Percentiles rank a stretch among this genome's conserved stretches.
Conservation (phyloP, 805 yeast species). For the Candida boleticola region DNA sequence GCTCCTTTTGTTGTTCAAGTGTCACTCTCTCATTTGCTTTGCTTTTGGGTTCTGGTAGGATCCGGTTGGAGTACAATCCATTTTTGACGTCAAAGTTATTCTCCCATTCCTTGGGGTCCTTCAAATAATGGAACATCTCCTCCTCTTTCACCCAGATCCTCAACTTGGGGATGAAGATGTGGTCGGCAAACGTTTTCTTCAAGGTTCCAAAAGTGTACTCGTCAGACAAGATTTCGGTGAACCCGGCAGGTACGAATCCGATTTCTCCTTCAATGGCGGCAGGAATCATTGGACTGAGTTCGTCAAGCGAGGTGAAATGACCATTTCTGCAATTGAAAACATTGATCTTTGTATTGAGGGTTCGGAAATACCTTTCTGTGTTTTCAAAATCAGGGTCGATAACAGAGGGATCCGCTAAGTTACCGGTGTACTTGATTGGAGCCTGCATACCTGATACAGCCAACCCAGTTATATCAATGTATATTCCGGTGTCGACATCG, state of each 20-base stretch:
- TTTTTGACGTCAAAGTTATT: background rate
- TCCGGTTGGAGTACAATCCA: background rate
- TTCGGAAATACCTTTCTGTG: constrained; percentile 17
- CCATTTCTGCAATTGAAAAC: constrained; percentile 40
- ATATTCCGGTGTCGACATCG: constrained; percentile 65
- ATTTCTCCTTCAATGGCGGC: constrained; percentile 50
- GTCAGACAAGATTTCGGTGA: constrained; percentile 36
- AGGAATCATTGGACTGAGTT: constrained; percentile 43
- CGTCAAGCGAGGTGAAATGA: constrained; percentile 30
- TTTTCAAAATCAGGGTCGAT: background rate
- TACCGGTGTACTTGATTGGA: constrained; percentile 12
- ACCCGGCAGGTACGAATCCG: constrained; percentile 53
- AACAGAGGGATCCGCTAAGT: constrained; percentile 20
- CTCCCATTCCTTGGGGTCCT: constrained; percentile 23
- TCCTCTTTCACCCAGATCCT: constrained; percentile 32
- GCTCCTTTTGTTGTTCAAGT: background rate
- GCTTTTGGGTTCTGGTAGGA: too few species aligned
- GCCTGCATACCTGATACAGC: constrained; percentile 38
- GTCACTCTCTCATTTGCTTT: too few species aligned
- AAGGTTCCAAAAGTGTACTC: constrained; percentile 44
- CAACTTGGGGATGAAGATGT: constrained; percentile 29
- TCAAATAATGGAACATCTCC: constrained; percentile 23
- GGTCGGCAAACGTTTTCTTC: constrained; percentile 18
- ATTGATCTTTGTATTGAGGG: constrained; percentile 14
- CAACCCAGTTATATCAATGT: constrained; percentile 69